These are phyloP conservation scores for Trichoderma asperellum DNA, from an alignment of 2,329 filamentous ascomycete species.

Conservation along the genomic window DNA sequence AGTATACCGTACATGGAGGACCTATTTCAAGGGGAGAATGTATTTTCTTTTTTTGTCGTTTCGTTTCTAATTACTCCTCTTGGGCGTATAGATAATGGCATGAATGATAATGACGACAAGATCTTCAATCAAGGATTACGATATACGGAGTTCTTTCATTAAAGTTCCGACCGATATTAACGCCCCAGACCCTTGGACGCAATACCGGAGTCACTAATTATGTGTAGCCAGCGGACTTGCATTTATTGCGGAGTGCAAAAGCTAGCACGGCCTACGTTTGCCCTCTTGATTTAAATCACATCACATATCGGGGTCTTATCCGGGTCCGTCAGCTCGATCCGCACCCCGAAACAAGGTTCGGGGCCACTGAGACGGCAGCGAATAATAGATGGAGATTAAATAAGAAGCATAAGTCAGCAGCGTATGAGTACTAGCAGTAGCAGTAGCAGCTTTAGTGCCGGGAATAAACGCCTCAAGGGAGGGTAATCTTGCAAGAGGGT, in stretches of 20 bases:
- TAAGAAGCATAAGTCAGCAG: background rate
- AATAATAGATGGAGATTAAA: background rate
- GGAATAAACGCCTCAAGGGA: background rate
- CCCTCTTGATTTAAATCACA: background rate
- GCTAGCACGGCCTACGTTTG: background rate
- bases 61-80: background rate
- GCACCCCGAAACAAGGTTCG: background rate
- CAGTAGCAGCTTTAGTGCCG: background rate
- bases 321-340: constrained; percentile 15
- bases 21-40: background rate
- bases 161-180: background rate
- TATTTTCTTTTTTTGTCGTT: no score
- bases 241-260: background rate
- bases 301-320: constrained; percentile 12
- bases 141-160: background rate
- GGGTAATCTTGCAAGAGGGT: background rate
- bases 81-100: background rate
- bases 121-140: constrained; percentile 1
- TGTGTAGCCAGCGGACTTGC: background rate
- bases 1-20: background rate
- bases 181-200: background rate
- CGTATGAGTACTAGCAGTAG: background rate
- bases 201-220: background rate
- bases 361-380: background rate
- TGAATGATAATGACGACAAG: background rate